Percentiles rank a stretch among this genome's conserved stretches.
These are phyloP conservation scores for Cicer judaicum DNA, from an alignment of 306 rosid species.

Conservation along the genomic window DNA sequence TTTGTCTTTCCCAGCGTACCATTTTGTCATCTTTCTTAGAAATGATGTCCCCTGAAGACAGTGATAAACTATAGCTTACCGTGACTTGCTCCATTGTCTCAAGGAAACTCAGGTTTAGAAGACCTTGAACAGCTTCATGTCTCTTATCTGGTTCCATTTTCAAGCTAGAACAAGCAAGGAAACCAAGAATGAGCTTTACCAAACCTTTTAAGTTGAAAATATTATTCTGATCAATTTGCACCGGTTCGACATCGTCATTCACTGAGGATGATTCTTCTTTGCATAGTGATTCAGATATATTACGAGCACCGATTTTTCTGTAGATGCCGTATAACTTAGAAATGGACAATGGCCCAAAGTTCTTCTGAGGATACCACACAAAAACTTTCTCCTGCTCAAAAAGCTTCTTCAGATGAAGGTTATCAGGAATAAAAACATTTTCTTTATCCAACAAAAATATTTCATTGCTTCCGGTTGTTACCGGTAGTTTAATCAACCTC, in stretches of 20 bases:
- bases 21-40: constrained; percentile 43
- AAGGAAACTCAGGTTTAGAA: constrained; percentile 48
- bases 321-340: constrained; percentile 55
- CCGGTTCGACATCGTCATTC: constrained; percentile 21
- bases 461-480: constrained; percentile 43
- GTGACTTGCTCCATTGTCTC: too few relatives aligned
- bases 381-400: constrained; percentile 58
- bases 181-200: constrained; percentile 67
- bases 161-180: constrained; percentile 58
- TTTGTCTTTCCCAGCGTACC: constrained; percentile 53
- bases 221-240: constrained; percentile 36
- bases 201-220: constrained; percentile 48
- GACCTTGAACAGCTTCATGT: constrained; percentile 56
- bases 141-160: constrained; percentile 60
- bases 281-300: constrained; percentile 58
- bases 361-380: constrained; percentile 72
- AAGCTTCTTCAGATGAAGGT: constrained; percentile 67
- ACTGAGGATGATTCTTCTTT: constrained; percentile 45
- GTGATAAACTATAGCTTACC: too few relatives aligned
- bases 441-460: constrained; percentile 53
- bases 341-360: constrained; percentile 47
- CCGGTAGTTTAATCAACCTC: constrained; percentile 63
- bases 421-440: constrained; percentile 70
- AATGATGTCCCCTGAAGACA: not conserved
- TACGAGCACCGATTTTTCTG: constrained; percentile 45